A percentile compares a stretch with the other conserved stretches of the same genome.
Conservation (phyloP, 2,329 filamentous ascomycete species). For the Didymella exigua region DNA sequence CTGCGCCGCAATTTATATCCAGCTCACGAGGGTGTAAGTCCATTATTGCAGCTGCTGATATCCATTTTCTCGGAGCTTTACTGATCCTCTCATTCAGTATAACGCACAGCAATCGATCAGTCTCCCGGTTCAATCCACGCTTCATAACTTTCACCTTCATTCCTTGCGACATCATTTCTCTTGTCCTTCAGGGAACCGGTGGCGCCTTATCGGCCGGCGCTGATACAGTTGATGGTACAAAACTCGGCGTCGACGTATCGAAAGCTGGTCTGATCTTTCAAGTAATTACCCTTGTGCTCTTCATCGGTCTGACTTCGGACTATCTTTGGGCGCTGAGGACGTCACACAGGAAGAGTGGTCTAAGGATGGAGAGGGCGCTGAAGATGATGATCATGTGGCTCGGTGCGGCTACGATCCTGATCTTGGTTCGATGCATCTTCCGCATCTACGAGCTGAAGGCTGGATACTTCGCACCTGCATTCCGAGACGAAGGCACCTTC, state of each 20-base stretch:
- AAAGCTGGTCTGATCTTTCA: conserved; percentile 13
- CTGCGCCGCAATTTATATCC: conserved; percentile 19
- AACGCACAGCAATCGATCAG: neutral
- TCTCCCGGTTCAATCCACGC: conserved; percentile 11
- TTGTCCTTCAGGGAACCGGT: conserved; percentile 17
- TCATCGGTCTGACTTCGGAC: conserved; percentile 1
- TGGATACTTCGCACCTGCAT: conserved; percentile 14
- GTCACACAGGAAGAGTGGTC: neutral
- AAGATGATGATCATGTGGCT: neutral
- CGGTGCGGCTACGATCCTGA: neutral
- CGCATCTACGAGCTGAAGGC: conserved; percentile 16
- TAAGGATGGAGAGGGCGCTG: neutral
- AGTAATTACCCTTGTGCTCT: conserved; percentile 3
- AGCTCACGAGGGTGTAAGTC: conserved; percentile 15
- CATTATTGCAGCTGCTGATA: too few relatives aligned
- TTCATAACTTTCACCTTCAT: conserved; percentile 16
- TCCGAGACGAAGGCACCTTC: conserved; percentile 11
- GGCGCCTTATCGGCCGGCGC: conserved; percentile 13
- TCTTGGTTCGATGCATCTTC: conserved; percentile 13
- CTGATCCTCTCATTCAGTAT: neutral
- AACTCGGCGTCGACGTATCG: conserved; percentile 7
- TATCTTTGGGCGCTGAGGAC: neutral
- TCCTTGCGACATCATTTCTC: conserved; percentile 15
- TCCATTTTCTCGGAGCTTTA: neutral
- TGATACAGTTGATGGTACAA: neutral